Evolutionary conservation across 164 flowering plant species (phyloP), one percentile per base, ranked within the genome.

Genomic region (Vitis cinerea): DNA sequence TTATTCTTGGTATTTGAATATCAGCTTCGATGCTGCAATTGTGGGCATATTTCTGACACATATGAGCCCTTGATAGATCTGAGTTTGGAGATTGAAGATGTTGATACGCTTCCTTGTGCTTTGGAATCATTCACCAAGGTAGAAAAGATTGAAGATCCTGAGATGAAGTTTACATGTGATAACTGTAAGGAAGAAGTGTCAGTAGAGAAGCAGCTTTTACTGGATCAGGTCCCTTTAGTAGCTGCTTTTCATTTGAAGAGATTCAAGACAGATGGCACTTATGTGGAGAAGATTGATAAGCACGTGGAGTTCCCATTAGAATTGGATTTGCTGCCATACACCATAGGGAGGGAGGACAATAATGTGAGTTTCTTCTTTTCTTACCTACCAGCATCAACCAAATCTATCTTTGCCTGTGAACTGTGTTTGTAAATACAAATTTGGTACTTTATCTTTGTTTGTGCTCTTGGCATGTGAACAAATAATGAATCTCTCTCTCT

Each of bases 71-170:
- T 83, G 47, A 77, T 81, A 69, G 93, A 90, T 74, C 69, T 93
- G 68, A 96, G 99, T 78, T 84, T 96, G 85, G 98, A 88, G 82
- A 93, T 93, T 67, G 90, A 88, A 50, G 86, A 88, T 67, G 91
- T 75, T 2, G 84, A 81, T 59, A 73, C 71, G 57, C 92, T 95
- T 50, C 53, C 71, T 15, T 50, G 76, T 81, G 98, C 99, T 66
- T 71, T 95, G 13, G 70, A 84, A 47, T 93, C 96, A 12, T 95
- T 93, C 68, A 95, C 98, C 17, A 82, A 84, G 68, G 81, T 88
- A 53, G 99, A 95, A 75, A 86, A 75, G 70, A 85, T 96, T 60
- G 96, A 86, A 23, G 91, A 84, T 68, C 67, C 83, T 10, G 97
- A 87, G 53, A 72, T 73, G n/a, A 86, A 81, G 80, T 82, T 86